These are phyloP conservation scores for Metschnikowia shivogae DNA, from an alignment of 805 yeast species.

Conservation along the genomic window DNA sequence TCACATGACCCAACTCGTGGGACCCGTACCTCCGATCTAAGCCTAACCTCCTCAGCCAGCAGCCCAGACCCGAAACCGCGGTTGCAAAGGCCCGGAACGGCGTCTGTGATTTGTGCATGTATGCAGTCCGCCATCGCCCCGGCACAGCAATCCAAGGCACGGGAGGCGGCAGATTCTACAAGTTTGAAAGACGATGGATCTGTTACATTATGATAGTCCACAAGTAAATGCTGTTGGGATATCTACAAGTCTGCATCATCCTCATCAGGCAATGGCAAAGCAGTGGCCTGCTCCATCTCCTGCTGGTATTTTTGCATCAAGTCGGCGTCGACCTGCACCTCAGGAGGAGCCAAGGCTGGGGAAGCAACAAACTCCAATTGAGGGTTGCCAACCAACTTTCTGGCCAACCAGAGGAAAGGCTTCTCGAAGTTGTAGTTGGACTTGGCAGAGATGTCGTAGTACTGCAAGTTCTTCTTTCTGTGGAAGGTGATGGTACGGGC, in stretches of 20 bases:
- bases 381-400: conserved; percentile 98
- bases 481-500: conserved; percentile 99
- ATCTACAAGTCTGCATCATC: conserved; percentile 96
- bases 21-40: too few species aligned
- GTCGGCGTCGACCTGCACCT: conserved; percentile 93
- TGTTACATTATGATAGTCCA: too few species aligned
- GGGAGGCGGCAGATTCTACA: too few species aligned
- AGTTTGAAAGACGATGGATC: too few species aligned
- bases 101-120: too few species aligned
- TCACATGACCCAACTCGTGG: too few species aligned
- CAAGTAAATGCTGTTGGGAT: background rate
- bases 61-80: too few species aligned
- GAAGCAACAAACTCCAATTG: conserved; percentile 98
- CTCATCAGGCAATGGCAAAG: conserved; percentile 99
- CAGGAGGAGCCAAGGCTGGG: conserved; percentile 99
- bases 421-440: conserved; percentile 99
- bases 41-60: too few species aligned
- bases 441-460: conserved; percentile 99
- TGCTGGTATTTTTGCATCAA: conserved; percentile 98
- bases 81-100: too few species aligned
- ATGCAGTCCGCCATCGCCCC: too few species aligned
- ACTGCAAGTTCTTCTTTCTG: conserved; percentile 99
- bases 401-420: conserved; percentile 99
- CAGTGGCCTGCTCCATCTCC: conserved; percentile 99
- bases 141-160: too few species aligned